phyloP scores from a whole-genome alignment of 2,329 filamentous ascomycete species.

The Colletotrichum gigasporum region DNA sequence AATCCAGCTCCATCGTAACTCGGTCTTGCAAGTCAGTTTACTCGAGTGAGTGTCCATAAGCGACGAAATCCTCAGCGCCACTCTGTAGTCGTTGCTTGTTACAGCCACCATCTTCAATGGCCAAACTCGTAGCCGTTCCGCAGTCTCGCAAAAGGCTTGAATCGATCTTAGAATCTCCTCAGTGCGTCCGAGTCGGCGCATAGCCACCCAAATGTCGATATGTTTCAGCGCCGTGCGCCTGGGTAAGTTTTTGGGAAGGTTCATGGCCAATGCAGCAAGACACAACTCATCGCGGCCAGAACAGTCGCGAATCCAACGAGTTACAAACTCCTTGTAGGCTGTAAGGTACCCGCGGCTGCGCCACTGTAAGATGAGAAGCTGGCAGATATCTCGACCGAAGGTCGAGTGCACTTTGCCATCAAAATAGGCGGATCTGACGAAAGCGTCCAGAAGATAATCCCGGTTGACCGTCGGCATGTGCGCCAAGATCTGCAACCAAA shows the following conservation, averaged over 20 bases:
- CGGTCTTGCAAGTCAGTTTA: slow-evolving; percentile 12
- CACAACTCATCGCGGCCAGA: background rate
- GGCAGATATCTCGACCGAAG: slow-evolving; percentile 30
- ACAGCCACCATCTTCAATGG: slow-evolving; percentile 26
- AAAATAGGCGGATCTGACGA: slow-evolving; percentile 27
- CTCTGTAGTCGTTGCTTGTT: slow-evolving; percentile 36
- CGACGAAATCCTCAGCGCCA: slow-evolving; percentile 38
- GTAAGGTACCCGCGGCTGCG: slow-evolving; percentile 30
- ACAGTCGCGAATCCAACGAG: background rate
- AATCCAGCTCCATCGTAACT: slow-evolving; percentile 41
- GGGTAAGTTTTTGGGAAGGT: too few relatives aligned
- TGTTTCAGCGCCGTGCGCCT: too few relatives aligned
- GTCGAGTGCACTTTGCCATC: background rate
- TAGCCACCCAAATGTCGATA: too few relatives aligned
- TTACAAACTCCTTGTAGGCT: background rate
- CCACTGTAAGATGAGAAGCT: slow-evolving; percentile 35
- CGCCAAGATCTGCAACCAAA: slow-evolving; percentile 34
- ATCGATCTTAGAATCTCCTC: slow-evolving; percentile 32
- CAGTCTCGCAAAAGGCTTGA: background rate
- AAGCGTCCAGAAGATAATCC: slow-evolving; percentile 31
- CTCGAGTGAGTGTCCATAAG: slow-evolving; percentile 11
- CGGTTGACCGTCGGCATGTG: slow-evolving; percentile 30
- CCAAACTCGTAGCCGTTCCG: background rate
- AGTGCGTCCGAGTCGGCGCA: slow-evolving; percentile 30
- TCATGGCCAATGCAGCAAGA: slow-evolving; percentile 10